Evolutionary conservation across 495 filamentous ascomycete genomes (phyloP).

Genomic region (Parachaetomium inaequale): DNA sequence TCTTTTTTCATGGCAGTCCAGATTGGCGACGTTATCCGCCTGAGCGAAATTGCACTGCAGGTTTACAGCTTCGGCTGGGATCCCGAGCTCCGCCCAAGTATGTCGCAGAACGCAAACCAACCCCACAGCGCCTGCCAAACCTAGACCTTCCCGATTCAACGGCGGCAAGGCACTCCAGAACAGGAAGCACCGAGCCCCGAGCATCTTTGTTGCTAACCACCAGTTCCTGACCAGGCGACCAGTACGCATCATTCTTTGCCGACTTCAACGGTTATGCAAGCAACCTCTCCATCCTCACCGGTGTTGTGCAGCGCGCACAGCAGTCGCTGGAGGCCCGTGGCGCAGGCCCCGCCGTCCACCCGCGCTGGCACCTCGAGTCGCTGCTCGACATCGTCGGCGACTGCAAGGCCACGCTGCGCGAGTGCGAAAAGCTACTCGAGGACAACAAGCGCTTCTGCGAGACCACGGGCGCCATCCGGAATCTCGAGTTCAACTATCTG

Average conservation of each 20-base stretch:
- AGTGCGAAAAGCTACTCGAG: not conserved
- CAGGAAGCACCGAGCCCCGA: too few relatives aligned
- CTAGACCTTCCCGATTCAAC: too few relatives aligned
- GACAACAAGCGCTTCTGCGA: not conserved
- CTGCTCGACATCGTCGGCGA: not conserved
- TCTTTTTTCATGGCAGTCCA: too few relatives aligned
- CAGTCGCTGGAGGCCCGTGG: not conserved
- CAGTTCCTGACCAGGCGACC: not conserved
- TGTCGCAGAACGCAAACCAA: too few relatives aligned
- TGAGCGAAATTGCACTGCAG: too few relatives aligned
- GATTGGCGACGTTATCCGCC: too few relatives aligned
- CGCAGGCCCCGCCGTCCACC: not conserved
- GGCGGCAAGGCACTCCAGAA: too few relatives aligned
- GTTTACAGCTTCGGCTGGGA: too few relatives aligned
- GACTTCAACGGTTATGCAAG: not conserved
- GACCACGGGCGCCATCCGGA: not conserved
- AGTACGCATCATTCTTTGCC: not conserved
- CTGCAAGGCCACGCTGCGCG: not conserved
- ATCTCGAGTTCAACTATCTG: not conserved
- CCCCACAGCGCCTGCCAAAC: too few relatives aligned
- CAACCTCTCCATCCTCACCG: not conserved
- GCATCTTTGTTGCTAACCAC: too few relatives aligned
- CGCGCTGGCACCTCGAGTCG: not conserved
- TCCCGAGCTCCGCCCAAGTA: too few relatives aligned
- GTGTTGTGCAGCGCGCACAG: not conserved